These are phyloP conservation scores for Talaromyces trachyspermus DNA, from an alignment of 495 filamentous ascomycete species.

Conservation along the genomic window DNA sequence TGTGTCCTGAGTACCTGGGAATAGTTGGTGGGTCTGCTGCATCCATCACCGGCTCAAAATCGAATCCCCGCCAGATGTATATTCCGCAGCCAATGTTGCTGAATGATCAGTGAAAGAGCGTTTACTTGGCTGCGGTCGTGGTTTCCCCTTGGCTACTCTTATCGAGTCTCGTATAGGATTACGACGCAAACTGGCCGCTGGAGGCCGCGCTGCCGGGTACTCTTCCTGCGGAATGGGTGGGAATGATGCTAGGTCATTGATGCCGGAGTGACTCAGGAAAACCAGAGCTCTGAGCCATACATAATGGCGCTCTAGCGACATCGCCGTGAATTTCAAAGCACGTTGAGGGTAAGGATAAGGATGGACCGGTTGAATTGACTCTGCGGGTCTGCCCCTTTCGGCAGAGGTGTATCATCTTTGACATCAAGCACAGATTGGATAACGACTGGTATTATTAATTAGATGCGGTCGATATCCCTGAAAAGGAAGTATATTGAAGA, in stretches of 20 bases:
- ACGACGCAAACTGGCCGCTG: slow-evolving; percentile 41
- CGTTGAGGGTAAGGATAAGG: slow-evolving; percentile 88
- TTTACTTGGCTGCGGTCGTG: slow-evolving; percentile 42
- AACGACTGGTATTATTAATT: slow-evolving; percentile 49
- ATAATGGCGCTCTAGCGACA: slow-evolving; percentile 78
- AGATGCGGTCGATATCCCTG: too few species aligned
- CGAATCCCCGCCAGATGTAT: slow-evolving; percentile 20
- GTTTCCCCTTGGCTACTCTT: slow-evolving; percentile 74
- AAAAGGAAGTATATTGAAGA: neutral
- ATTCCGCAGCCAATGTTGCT: slow-evolving; percentile 28
- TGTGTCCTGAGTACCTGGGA: slow-evolving; percentile 67
- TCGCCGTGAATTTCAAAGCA: slow-evolving; percentile 91
- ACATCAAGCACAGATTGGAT: slow-evolving; percentile 97
- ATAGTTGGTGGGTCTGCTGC: slow-evolving; percentile 74
- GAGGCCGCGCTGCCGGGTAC: slow-evolving; percentile 26
- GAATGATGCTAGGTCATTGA: slow-evolving; percentile 55
- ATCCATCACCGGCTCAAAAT: slow-evolving; percentile 25
- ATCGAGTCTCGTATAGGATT: slow-evolving; percentile 84
- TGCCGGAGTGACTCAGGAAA: slow-evolving; percentile 82
- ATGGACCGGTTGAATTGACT: slow-evolving; percentile 86
- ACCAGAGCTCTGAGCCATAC: slow-evolving; percentile 91
- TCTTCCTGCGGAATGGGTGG: slow-evolving; percentile 49
- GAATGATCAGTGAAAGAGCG: slow-evolving; percentile 29
- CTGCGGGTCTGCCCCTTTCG: slow-evolving; percentile 53
- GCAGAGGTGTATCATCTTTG: slow-evolving; percentile 84